These are phyloP conservation scores for Termitomyces sp. DNA, from an alignment of 768 basidiomycete genomes.

Conservation along the genomic window DNA sequence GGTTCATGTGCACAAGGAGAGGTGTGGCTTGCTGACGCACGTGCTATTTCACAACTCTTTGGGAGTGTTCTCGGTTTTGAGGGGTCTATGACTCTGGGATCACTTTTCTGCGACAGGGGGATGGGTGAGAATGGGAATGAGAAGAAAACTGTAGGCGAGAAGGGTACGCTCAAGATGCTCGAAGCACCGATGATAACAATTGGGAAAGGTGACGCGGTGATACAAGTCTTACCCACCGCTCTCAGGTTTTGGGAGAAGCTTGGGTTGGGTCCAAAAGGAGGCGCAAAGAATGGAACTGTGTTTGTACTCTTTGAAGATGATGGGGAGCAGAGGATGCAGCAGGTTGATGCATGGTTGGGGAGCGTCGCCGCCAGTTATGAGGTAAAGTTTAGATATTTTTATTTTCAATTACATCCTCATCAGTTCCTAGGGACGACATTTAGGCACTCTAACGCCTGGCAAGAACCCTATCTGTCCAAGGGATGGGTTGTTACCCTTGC, in stretches of 20 bases:
- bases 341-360: conserved; percentile 57
- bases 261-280: conserved; percentile 63
- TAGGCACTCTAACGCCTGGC: conserved; percentile 55
- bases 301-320: conserved; percentile 68
- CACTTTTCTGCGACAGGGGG: conserved; percentile 26
- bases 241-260: conserved; percentile 85
- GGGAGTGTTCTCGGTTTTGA: conserved; percentile 30
- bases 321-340: conserved; percentile 36
- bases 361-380: conserved; percentile 48
- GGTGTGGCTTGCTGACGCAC: conserved; percentile 55
- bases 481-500: conserved; percentile 58
- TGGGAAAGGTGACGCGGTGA: conserved; percentile 60
- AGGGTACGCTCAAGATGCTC: conserved; percentile 3
- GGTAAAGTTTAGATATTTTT: conserved; percentile 33
- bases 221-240: conserved; percentile 68
- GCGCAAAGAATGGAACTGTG: conserved; percentile 63
- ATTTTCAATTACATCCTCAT: neutral
- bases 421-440: conserved; percentile 46
- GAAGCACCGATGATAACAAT: conserved; percentile 54
- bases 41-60: conserved; percentile 36
- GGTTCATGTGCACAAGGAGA: conserved; percentile 5
- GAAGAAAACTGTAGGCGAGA: neutral
- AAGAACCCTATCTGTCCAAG: conserved; percentile 36
- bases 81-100: conserved; percentile 32
- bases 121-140: neutral